Evolutionary conservation across 2,329 filamentous ascomycete genomes (phyloP).

Genomic region (Lecanicillium sp.): DNA sequence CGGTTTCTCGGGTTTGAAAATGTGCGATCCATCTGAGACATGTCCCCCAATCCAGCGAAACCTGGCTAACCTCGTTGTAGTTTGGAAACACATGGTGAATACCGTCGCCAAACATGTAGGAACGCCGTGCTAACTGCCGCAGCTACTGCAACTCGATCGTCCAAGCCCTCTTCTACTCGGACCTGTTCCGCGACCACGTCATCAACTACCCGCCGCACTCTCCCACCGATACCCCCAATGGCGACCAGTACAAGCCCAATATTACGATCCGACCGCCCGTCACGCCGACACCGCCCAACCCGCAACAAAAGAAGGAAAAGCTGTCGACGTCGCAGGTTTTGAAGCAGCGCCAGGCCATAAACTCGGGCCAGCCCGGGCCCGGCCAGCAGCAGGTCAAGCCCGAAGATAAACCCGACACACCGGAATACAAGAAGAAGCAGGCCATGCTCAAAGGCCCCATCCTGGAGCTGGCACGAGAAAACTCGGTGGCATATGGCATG

Average conservation of each 20-base stretch:
- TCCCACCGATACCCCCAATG: conserved; percentile 61
- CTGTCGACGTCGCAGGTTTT: conserved; percentile 47
- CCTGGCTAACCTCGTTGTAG: conserved; percentile 43
- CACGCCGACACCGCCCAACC: conserved; percentile 35
- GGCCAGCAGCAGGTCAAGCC: conserved; percentile 54
- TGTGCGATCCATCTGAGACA: conserved; percentile 47
- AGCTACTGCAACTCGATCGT: conserved; percentile 99
- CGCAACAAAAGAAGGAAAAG: conserved; percentile 38
- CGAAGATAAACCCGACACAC: conserved; percentile 89
- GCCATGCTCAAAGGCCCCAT: conserved; percentile 83
- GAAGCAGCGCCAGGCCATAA: conserved; percentile 48
- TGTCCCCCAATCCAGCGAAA: conserved; percentile 7
- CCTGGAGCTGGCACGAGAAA: conserved; percentile 76
- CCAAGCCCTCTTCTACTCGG: conserved; percentile 93
- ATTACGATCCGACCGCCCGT: conserved; percentile 53
- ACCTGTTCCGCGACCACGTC: conserved; percentile 87
- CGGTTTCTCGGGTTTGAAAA: conserved; percentile 99
- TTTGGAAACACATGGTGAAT: conserved; percentile 95
- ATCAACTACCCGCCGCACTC: conserved; percentile 78
- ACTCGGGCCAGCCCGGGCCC: conserved; percentile 44
- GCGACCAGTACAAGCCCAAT: conserved; percentile 45
- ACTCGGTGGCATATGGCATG: conserved; percentile 78
- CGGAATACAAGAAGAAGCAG: conserved; percentile 97
- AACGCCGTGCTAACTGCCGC: conserved; percentile 3
- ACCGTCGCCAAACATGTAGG: conserved; percentile 9